These are phyloP conservation scores for Salix brachista DNA, from an alignment of 345 rosid genomes.

Conservation along the genomic window DNA sequence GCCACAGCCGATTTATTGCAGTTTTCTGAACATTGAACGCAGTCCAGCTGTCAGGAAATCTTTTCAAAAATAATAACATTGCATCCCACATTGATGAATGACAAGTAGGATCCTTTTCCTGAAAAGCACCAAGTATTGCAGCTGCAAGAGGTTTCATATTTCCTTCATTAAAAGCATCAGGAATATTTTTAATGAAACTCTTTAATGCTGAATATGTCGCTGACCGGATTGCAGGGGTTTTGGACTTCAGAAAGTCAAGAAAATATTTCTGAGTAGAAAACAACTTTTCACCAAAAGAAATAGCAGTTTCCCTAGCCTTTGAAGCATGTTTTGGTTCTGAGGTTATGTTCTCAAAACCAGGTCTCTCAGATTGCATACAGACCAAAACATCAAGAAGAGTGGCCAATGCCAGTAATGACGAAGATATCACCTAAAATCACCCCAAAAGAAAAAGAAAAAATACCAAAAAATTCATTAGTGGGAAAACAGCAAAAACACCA, in stretches of 20 bases:
- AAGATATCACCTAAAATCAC: conserved; percentile 64
- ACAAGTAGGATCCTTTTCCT: conserved; percentile 79
- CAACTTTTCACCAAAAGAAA: conserved; percentile 70
- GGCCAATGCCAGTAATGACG: conserved; percentile 82
- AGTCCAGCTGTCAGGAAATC: conserved; percentile 77
- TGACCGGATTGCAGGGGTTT: conserved; percentile 66
- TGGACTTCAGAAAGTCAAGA: conserved; percentile 67
- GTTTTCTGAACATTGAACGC: conserved; percentile 60
- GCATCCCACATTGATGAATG: conserved; percentile 95
- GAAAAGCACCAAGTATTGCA: conserved; percentile 76
- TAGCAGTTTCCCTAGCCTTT: conserved; percentile 70
- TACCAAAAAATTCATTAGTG: background rate
- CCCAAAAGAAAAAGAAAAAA: conserved; percentile 13
- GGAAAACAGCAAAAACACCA: background rate
- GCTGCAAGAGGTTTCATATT: conserved; percentile 59
- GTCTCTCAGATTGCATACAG: conserved; percentile 40
- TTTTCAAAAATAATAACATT: conserved; percentile 63
- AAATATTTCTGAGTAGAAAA: conserved; percentile 69
- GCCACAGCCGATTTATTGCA: conserved; percentile 59
- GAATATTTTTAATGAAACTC: conserved; percentile 67
- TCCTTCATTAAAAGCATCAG: conserved; percentile 60
- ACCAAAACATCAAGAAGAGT: conserved; percentile 76
- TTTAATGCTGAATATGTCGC: conserved; percentile 68
- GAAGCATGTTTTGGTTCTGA: conserved; percentile 60
- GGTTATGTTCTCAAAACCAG: conserved; percentile 53